Percentiles rank a stretch among this genome's conserved stretches.
phyloP scores from a whole-genome alignment of 2,329 filamentous ascomycete genomes.

The Calonectria pseudoturangicola region DNA sequence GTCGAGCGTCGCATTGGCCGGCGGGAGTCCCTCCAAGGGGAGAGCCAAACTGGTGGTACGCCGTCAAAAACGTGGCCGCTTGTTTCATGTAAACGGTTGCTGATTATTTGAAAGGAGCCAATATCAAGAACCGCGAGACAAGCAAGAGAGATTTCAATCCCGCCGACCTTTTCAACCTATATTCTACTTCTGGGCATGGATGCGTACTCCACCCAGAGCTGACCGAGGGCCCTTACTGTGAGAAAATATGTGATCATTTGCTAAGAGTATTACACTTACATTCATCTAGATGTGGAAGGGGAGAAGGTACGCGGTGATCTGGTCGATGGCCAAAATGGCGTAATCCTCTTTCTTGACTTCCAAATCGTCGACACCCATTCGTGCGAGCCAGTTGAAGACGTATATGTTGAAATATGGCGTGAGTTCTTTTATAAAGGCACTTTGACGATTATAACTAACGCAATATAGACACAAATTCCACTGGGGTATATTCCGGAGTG shows the following conservation, averaged over 20 bases:
- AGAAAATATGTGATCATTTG: not conserved
- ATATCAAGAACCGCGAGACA: not conserved
- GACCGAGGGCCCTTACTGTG: slow-evolving; percentile 35
- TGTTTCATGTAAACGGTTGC: not conserved
- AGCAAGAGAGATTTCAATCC: slow-evolving; percentile 7
- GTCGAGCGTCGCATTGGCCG: slow-evolving; percentile 18
- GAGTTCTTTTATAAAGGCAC: not conserved
- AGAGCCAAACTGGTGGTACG: slow-evolving; percentile 4
- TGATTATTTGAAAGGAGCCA: not conserved
- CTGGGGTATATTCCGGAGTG: slow-evolving; percentile 63
- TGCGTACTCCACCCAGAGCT: slow-evolving; percentile 38
- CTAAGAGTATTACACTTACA: not conserved
- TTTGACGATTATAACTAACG: not conserved
- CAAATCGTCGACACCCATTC: slow-evolving; percentile 30
- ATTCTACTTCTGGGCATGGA: slow-evolving; percentile 16
- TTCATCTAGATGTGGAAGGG: slow-evolving; percentile 20
- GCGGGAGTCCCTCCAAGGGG: slow-evolving; percentile 1
- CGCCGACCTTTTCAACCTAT: slow-evolving; percentile 4
- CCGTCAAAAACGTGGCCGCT: not conserved
- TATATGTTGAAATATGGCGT: slow-evolving; percentile 40
- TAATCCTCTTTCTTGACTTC: slow-evolving; percentile 30
- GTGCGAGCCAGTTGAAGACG: slow-evolving; percentile 30
- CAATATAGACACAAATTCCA: slow-evolving; percentile 47
- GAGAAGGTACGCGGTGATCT: slow-evolving; percentile 24
- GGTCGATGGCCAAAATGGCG: slow-evolving; percentile 23